Evolutionary conservation across 208 protist genomes (phyloP), one percentile per base, ranked within the genome.

Genomic region (Leishmania mexicana): DNA sequence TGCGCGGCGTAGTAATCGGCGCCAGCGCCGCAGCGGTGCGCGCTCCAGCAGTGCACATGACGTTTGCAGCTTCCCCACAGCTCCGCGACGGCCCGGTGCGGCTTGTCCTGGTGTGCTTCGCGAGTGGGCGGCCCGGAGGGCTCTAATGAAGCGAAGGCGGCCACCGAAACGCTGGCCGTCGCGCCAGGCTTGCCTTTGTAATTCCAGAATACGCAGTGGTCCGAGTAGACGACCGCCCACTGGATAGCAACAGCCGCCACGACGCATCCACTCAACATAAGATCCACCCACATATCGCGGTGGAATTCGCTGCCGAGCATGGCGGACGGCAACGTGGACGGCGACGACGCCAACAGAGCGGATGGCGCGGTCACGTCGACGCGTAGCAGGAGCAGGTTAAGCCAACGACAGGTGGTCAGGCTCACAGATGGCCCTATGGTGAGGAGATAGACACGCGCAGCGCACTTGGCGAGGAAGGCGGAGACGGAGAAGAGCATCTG

Each of bases 1-100:
- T 92, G 88, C 15, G 84, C 47, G 0, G 90, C 80, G 81, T 91
- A 93, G 81, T 89, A 88, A 76, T 93, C 90, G 3, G 83, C 82
- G 21, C 90, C 90, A n/a, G 90, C 86, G n/a, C 90, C 90, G 75
- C 86, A 74, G 19, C 90, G 87, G 47, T 80, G 71, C 57, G 72
- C 38, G 45, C 79, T 87, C 70, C 76, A 87, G 31, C 57, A 78
- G 24, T 7, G 47, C 49, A 81, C 38, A 31, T 58, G 80, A 64
- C 57, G 75, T 42, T 40, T 77, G 70, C 60, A 75, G 65, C 45
- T 65, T 45, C 75, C 3, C 35, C 81, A 40, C 38, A 49, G 62
- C 45, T 70, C 60, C 38, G 58, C 42, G 54, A 47, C 51, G 28
- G 31, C 51, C 7, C 73, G 51, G 24, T 42, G 51, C 35, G 31